Evolutionary conservation across 106 monocot species (phyloP).

Genomic region (Dactylorhiza incarnata): DNA sequence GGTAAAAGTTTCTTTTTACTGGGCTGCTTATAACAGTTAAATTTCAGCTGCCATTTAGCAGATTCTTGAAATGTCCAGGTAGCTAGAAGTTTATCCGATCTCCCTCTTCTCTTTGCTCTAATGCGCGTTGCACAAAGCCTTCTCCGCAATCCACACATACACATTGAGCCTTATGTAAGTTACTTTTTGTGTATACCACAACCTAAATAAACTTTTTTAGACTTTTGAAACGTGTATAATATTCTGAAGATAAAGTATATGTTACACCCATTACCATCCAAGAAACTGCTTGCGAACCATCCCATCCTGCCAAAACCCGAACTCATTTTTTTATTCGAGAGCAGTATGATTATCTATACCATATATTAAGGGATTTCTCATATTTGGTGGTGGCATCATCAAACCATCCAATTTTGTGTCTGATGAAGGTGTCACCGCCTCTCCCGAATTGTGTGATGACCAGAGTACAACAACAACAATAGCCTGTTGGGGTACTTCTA

Average conservation of each 20-base stretch:
- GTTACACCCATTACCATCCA: background rate
- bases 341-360: background rate
- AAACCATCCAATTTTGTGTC: no score
- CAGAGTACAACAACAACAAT: no score
- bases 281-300: background rate
- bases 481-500: no score
- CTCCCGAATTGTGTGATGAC: no score
- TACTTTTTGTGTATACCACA: background rate
- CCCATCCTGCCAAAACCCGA: background rate
- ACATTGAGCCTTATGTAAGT: constrained; percentile 98
- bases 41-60: background rate
- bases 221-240: background rate
- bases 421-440: no score
- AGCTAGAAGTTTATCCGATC: constrained; percentile 55
- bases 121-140: constrained; percentile 91
- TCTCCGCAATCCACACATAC: constrained; percentile 87
- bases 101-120: constrained; percentile 75
- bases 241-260: background rate
- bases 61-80: constrained; percentile 35
- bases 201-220: background rate
- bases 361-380: no score
- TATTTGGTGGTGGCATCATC: no score
- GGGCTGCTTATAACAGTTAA: background rate
- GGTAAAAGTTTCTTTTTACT: constrained; percentile 27
- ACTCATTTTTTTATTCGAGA: background rate